Base-by-base conservation (phyloP, 2,329 filamentous ascomycete genomes). In the Ascochyta lentis region DNA sequence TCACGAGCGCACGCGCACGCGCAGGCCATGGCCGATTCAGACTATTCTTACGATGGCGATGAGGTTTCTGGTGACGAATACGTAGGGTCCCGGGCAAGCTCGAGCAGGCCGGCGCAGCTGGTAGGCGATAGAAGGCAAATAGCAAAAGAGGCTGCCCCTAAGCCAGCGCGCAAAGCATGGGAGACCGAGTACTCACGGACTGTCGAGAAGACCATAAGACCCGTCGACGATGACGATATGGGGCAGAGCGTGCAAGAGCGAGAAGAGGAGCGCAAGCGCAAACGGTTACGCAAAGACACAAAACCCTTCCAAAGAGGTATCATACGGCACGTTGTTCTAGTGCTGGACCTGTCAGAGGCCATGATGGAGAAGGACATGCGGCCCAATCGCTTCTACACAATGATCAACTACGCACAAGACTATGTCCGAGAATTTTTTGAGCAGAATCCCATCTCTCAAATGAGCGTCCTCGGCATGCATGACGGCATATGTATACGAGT, bases 341-440 rank as follows among this genome's bases (percentile, higher is more conserved):
- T 98, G 35, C 79, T 99, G 31, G 95, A 99, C 76, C 89, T 98
- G 77, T 96, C 91, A 22, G 89, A 91, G 61, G 91, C 94, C 46
- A 99, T 99, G 95, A 78, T 86, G 5, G 93, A 98, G 76, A 98
- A 98, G 77, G 95, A 99, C 72, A 83, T 98, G 64, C 86, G 95
- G 24, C 95, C 95, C 6, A 96, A 88, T 39, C 86, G 94, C 57
- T 93, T 94, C 76, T 84, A 92, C 34, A 84, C 97, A 29, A 89
- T 88, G 48, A 83, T 97, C 69, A 88, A 88, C 61, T 96, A 92
- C 76, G 89, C 92, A 15, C 86, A 89, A 61, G 89, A 92, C 54
- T 99, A 98, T 76, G 89, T 98, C 44, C 85, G 88, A 56, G 94
- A 97, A 75, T 99, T 92, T 78, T 99, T 98, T 72, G 95, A 98